Percentiles rank a stretch among this genome's conserved stretches.
These are phyloP conservation scores for Eremochloa ophiuroides DNA, from an alignment of 176 grass and related monocot species.

Conservation along the genomic window DNA sequence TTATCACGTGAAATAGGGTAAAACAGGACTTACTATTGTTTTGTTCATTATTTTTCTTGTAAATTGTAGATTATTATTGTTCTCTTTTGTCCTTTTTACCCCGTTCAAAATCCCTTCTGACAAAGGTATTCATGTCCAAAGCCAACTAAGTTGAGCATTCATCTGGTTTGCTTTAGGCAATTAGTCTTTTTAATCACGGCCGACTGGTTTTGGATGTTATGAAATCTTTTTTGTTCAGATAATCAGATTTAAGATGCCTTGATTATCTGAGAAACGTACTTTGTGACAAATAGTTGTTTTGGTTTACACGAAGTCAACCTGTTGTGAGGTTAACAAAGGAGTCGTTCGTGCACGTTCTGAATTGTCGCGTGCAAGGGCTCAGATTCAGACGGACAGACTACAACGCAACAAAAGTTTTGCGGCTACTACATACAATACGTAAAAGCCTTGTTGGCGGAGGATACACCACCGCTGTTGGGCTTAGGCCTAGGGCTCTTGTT, in stretches of 20 bases:
- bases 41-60: conserved; percentile 2
- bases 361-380: too few species aligned
- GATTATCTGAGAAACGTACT: neutral
- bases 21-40: neutral
- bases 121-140: neutral
- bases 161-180: neutral
- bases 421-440: too few species aligned
- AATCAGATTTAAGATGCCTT: neutral
- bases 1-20: neutral
- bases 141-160: neutral
- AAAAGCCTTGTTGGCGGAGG: too few species aligned
- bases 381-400: too few species aligned
- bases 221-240: neutral
- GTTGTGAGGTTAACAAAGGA: too few species aligned
- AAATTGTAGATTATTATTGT: neutral
- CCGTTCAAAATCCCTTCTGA: neutral
- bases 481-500: too few species aligned
- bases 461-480: too few species aligned
- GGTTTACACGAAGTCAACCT: too few species aligned
- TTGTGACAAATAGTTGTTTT: neutral
- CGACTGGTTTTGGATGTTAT: neutral
- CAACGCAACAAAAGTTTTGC: too few species aligned
- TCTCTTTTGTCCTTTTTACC: neutral
- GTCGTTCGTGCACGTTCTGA: too few species aligned
- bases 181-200: too few species aligned